Evolutionary conservation across 768 basidiomycete genomes (phyloP), one percentile per base, ranked within the genome.

Genomic region (Mrakia gelida): DNA sequence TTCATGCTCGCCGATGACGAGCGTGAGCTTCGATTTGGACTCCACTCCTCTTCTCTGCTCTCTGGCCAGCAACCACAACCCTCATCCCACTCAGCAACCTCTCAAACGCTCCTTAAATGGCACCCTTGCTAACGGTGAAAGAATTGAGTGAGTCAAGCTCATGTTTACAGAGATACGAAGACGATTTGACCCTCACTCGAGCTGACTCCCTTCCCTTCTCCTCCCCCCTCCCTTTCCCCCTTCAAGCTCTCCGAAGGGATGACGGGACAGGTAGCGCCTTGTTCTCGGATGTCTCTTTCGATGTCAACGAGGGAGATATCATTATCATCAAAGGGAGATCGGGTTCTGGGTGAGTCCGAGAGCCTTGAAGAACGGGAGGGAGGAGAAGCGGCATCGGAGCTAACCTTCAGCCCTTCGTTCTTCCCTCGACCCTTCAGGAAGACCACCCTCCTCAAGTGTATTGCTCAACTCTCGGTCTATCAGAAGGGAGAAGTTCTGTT

Each of bases 401-500:
- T 70, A 21, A 70, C 77, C 16, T 73, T 70, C 41, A 49, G 59
- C 28, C 28, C 30, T 61, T 26, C 49, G 11, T 52, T 75, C 43
- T 26, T 74, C 21, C 63, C 71, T 49, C 52, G 45, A 52, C 54
- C 56, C 16, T 49, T 23, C n/a, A 84, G 85, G 23, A 86, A 86
- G 80, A 85, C 85, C 30, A 94, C 93, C 0, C 85, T 96, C 73
- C 84, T 95, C 65, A 95, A 94, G 84, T 94, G 92, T 81, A 86
- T 95, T 32, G 90, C 93, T 41, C 91, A 95, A 84, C 86, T 95
- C 49, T 89, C 89, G 76, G 83, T 92, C 8, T 92, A 92, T 82
- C 85, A 87, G 11, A 91, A 77, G 26, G 84, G 94, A 2, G 86
- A 88, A 65, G 86, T 92, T 41, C 80, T 88, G 21, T 90, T 90